Conservation (phyloP, 164 flowering plant genomes). For the Euptelea pleiosperma region DNA sequence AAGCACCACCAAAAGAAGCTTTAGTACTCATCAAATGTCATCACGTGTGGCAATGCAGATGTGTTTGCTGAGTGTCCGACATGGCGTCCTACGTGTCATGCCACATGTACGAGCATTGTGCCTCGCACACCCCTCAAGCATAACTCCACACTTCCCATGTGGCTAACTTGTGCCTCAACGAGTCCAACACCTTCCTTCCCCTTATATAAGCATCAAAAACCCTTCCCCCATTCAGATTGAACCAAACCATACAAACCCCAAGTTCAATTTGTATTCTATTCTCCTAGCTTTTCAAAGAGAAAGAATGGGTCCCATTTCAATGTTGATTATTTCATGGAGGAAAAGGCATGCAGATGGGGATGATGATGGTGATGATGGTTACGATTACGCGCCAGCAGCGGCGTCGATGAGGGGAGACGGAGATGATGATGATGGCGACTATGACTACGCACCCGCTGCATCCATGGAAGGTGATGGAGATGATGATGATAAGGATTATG, state of each 20-base stretch:
- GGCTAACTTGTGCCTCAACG: slow-evolving; percentile 16
- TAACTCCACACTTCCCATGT: slow-evolving; percentile 23
- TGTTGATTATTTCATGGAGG: slow-evolving; percentile 6
- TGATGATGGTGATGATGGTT: slow-evolving; percentile 3
- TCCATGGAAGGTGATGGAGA: slow-evolving; percentile 17
- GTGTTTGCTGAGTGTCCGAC: background rate
- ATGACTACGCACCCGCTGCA: background rate
- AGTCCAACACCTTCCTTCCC: slow-evolving; percentile 9
- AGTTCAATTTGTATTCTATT: too few species aligned
- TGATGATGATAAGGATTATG: slow-evolving; percentile 3
- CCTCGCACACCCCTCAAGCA: slow-evolving; percentile 13
- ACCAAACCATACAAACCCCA: too few species aligned
- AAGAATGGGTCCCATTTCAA: too few species aligned
- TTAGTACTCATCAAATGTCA: background rate
- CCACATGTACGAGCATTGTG: slow-evolving; percentile 10
- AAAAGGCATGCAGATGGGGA: slow-evolving; percentile 12
- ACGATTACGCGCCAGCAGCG: slow-evolving; percentile 14
- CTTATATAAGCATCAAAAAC: slow-evolving; percentile 11
- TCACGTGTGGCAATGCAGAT: background rate
- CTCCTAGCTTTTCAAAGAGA: too few species aligned
- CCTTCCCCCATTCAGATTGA: background rate
- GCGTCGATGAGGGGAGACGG: background rate
- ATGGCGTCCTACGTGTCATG: background rate
- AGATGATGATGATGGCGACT: slow-evolving; percentile 10
- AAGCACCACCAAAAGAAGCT: too few species aligned